phyloP scores from a whole-genome alignment of 441 rosid genomes.

The Sinapis alba region DNA sequence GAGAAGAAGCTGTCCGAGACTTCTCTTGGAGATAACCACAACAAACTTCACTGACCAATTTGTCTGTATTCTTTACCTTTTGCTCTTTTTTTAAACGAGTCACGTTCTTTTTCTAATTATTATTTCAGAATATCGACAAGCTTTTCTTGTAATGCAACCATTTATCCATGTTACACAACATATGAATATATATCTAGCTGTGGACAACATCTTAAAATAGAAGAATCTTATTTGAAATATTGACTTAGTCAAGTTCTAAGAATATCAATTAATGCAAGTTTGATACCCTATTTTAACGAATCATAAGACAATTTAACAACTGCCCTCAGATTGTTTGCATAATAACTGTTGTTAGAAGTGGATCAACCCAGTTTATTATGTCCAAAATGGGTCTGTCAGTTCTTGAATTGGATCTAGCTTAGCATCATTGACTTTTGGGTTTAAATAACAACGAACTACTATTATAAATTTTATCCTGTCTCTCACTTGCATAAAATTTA shows the following conservation, averaged over 20 bases:
- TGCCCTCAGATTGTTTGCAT: not conserved
- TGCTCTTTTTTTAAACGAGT: not conserved
- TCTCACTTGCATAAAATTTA: not conserved
- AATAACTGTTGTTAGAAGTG: not conserved
- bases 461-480: no score
- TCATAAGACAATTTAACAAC: not conserved
- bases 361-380: not conserved
- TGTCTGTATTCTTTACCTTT: conserved; percentile 13
- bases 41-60: conserved; percentile 25
- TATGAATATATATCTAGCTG: not conserved
- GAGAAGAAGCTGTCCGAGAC: not conserved
- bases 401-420: not conserved
- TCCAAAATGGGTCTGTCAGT: not conserved
- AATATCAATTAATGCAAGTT: not conserved
- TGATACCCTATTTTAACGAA: not conserved
- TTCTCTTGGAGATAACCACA: conserved; percentile 14
- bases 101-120: not conserved
- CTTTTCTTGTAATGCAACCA: not conserved
- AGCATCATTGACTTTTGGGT: not conserved
- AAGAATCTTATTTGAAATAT: not conserved
- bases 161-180: conserved; percentile 3
- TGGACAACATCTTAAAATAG: not conserved
- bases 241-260: not conserved
- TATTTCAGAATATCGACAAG: not conserved
- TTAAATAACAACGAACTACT: not conserved